phyloP scores from a whole-genome alignment of 2,329 filamentous ascomycete species.

The Aspergillus transmontanensis region DNA sequence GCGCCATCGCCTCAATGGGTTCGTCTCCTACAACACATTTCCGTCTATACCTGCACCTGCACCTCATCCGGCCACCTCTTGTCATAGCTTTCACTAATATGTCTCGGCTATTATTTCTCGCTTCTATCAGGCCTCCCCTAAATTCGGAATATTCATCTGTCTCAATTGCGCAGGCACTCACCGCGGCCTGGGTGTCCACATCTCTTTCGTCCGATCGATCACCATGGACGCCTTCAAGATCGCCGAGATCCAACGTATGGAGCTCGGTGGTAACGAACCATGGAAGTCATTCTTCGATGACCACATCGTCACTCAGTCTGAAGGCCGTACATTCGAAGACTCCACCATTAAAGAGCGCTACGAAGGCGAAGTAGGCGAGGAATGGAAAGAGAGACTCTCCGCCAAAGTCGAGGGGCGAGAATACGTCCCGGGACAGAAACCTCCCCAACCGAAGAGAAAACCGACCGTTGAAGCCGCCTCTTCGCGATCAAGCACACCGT shows the following conservation, averaged over 20 bases:
- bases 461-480: constrained; percentile 34
- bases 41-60: neutral
- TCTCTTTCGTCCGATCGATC: constrained; percentile 95
- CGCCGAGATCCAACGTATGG: constrained; percentile 90
- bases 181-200: constrained; percentile 92
- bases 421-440: constrained; percentile 74
- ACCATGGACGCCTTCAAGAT: constrained; percentile 99
- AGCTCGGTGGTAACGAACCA: constrained; percentile 82
- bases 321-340: constrained; percentile 75
- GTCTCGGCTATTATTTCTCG: neutral
- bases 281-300: constrained; percentile 87
- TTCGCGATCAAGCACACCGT: constrained; percentile 32
- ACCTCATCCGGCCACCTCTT: neutral
- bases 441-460: constrained; percentile 42
- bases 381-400: constrained; percentile 88
- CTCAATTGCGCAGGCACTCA: constrained; percentile 93
- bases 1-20: constrained; percentile 98
- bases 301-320: constrained; percentile 67
- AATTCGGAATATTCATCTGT: constrained; percentile 99
- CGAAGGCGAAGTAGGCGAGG: constrained; percentile 84
- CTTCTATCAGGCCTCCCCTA: constrained; percentile 68
- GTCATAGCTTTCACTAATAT: constrained; percentile 2
- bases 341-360: constrained; percentile 90
- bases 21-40: constrained; percentile 32
- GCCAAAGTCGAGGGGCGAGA: constrained; percentile 86